These are phyloP conservation scores for Blastocrithidia nonstop DNA, from an alignment of 208 protist genomes.

Conservation along the genomic window DNA sequence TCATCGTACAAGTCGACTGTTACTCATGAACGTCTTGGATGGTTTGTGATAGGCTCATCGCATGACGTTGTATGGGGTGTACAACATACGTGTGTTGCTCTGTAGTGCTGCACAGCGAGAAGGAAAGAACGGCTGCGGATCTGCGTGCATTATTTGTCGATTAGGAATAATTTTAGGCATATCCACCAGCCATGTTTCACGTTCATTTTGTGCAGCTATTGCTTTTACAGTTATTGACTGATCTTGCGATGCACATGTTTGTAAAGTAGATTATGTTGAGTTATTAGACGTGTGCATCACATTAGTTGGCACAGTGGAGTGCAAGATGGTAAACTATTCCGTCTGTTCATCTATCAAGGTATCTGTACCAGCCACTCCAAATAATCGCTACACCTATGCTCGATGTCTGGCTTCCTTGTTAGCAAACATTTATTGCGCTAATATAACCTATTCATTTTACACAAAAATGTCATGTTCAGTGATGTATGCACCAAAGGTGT, in stretches of 20 bases:
- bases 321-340: too few species aligned
- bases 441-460: too few species aligned
- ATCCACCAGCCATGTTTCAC: conserved; percentile 54
- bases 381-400: conserved; percentile 6
- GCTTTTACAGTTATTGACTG: too few species aligned
- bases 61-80: conserved; percentile 70
- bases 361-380: not conserved
- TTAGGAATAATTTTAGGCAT: conserved; percentile 75
- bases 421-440: too few species aligned
- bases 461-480: conserved; percentile 31
- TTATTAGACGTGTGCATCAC: too few species aligned
- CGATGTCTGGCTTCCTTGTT: not conserved
- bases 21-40: conserved; percentile 40
- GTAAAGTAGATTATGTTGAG: too few species aligned
- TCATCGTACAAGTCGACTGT: conserved; percentile 69
- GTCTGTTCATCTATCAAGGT: too few species aligned
- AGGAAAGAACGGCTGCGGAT: conserved; percentile 55
- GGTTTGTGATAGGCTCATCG: conserved; percentile 41
- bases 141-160: conserved; percentile 69
- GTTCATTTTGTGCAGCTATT: not conserved
- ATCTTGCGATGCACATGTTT: too few species aligned
- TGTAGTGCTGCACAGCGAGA: conserved; percentile 20
- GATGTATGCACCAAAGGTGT: conserved; percentile 30
- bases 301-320: too few species aligned
- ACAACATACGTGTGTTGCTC: conserved; percentile 57